Evolutionary conservation across 2,329 filamentous ascomycete species (phyloP), one percentile per base, ranked within the genome.

Genomic region (Parastagonospora avenae): DNA sequence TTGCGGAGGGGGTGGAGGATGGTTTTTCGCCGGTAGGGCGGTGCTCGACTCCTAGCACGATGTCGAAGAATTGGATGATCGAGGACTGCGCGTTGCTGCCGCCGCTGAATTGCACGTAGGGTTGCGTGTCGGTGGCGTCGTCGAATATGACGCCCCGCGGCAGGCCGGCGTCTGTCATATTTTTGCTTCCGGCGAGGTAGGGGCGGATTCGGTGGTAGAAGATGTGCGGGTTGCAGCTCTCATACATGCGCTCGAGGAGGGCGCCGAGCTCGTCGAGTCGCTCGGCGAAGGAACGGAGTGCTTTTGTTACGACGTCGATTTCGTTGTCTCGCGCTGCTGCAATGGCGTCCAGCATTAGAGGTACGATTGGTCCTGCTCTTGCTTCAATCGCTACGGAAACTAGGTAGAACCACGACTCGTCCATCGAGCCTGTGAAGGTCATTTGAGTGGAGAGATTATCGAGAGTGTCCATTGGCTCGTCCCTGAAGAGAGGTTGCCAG

Each of bases 381-480:
- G 92, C 92, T 76, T 99, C 94, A 58, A 99, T 97, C 55, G 93
- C 94, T 2, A 97, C 90, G 0, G 92, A 97, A 45, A 97, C 86
- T 10, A 99, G 82, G 72, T 97, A 99, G 72, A 99, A 99, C 94
- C 94, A 99, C 56, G 94, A 96, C 77, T 99, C 94, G 70, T 99
- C 94, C 48, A 96, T 80, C 7, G 92, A 92, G 43, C 94, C 94
- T 12, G 94, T 97, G 69, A 97, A 95, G 12, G 94, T 97, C 66
- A 87, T 85, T 54, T 97, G 81, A 2, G 91, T 94, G 35, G 91
- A 87, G 48, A 99, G 82, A 65, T 99, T 97, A 67, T 94, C 88
- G 39, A 97, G 82, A 57, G 86, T 85, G 67, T 95, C 91, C 50
- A 94, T 85, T 31, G 84, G 83, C 73, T 97, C 92, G 55, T 91